Conservation (phyloP, 768 basidiomycete species). For the Tricholoma sp. region DNA sequence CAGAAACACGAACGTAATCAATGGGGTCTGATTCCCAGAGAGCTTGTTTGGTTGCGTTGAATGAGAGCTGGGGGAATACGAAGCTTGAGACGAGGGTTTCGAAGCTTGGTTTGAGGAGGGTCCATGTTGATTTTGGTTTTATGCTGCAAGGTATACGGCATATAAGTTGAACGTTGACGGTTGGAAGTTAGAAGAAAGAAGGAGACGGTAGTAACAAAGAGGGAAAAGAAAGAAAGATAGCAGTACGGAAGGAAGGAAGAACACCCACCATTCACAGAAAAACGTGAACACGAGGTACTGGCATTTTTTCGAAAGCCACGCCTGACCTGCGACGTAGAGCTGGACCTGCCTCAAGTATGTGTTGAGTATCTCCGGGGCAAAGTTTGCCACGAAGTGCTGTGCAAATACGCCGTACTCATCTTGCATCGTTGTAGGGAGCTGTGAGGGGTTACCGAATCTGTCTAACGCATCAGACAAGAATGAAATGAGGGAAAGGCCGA, state of each 20-base stretch:
- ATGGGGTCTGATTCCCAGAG: conserved; percentile 80
- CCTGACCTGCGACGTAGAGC: conserved; percentile 64
- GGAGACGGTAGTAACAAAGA: no score
- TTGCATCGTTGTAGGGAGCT: conserved; percentile 70
- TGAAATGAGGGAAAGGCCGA: no score
- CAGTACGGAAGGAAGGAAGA: no score
- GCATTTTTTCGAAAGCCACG: conserved; percentile 79
- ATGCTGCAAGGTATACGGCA: conserved; percentile 50
- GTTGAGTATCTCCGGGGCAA: conserved; percentile 85
- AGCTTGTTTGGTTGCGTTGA: conserved; percentile 59
- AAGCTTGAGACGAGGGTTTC: conserved; percentile 73
- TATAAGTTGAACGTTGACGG: background rate
- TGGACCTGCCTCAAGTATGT: conserved; percentile 71
- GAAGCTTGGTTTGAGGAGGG: conserved; percentile 79
- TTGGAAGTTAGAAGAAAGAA: no score
- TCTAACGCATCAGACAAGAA: background rate
- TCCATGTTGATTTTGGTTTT: conserved; percentile 92
- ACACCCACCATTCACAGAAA: conserved; percentile 78
- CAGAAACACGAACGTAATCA: conserved; percentile 71
- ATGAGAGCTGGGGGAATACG: conserved; percentile 83
- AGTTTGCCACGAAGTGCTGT: conserved; percentile 67
- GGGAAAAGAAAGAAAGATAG: background rate
- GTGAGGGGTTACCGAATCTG: conserved; percentile 84
- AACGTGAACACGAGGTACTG: conserved; percentile 82
- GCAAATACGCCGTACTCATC: conserved; percentile 68